These are phyloP conservation scores for Orychophragmus violaceus DNA, from an alignment of 345 rosid genomes.

Conservation along the genomic window DNA sequence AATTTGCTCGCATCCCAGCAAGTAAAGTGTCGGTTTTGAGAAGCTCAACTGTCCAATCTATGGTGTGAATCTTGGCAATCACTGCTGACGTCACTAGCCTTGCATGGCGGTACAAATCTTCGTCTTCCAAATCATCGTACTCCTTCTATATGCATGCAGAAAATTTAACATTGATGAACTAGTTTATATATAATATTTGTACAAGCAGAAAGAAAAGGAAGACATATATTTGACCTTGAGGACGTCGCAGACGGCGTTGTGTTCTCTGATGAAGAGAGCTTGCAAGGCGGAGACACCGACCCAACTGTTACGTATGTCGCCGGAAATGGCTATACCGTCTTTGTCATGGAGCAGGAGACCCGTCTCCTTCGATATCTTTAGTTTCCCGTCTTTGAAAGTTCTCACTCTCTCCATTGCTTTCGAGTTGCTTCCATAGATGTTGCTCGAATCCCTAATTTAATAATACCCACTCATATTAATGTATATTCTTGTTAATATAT, in stretches of 20 bases:
- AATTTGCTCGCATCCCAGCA: conserved; percentile 56
- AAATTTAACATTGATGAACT: not conserved
- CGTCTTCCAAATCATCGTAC: conserved; percentile 38
- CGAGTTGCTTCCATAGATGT: conserved; percentile 42
- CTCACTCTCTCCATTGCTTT: conserved; percentile 36
- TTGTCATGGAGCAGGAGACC: conserved; percentile 42
- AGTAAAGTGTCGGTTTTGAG: conserved; percentile 48
- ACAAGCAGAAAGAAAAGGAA: not conserved
- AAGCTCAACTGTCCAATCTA: conserved; percentile 67
- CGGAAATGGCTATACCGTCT: conserved; percentile 36
- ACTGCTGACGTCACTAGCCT: conserved; percentile 60
- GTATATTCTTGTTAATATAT: not conserved
- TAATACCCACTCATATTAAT: not conserved
- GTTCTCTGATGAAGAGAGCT: conserved; percentile 48
- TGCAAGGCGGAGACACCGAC: conserved; percentile 48
- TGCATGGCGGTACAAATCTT: conserved; percentile 43
- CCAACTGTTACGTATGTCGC: conserved; percentile 54
- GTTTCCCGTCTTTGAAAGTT: conserved; percentile 47
- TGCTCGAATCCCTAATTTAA: conserved; percentile 55
- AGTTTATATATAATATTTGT: not conserved
- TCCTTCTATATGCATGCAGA: conserved; percentile 7
- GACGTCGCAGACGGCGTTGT: conserved; percentile 48
- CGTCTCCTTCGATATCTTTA: conserved; percentile 40
- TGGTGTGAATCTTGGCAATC: conserved; percentile 61
- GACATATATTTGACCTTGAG: conserved; percentile 30